A percentile compares a stretch with the other conserved stretches of the same genome.
Evolutionary conservation across 768 basidiomycete genomes (phyloP).

Genomic region (Hericium rajendrae): DNA sequence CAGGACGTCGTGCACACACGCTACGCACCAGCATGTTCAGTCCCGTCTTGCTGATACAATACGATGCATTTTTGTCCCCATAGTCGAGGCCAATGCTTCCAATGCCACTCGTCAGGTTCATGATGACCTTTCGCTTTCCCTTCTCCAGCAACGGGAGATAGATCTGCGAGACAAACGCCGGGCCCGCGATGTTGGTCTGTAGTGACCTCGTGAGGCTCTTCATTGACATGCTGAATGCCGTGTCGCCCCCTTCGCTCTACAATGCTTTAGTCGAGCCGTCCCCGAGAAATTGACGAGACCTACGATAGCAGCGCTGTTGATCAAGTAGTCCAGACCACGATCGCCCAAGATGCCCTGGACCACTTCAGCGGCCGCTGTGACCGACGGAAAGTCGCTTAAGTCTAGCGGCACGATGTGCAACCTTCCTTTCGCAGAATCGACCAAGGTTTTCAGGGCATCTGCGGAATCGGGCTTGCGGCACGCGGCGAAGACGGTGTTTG

Average conservation of each 20-base stretch:
- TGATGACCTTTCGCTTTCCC: constrained; percentile 23
- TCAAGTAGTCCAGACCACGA: constrained; percentile 28
- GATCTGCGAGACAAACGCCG: constrained; percentile 24
- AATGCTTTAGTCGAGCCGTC: background rate
- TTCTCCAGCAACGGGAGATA: constrained; percentile 27
- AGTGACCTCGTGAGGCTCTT: constrained; percentile 18
- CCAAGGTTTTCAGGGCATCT: constrained; percentile 15
- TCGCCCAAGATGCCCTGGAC: constrained; percentile 21
- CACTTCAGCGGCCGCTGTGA: constrained; percentile 16
- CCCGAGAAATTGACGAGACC: constrained; percentile 1
- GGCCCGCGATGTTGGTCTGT: constrained; percentile 25
- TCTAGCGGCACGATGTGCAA: constrained; percentile 28
- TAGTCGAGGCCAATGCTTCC: constrained; percentile 24
- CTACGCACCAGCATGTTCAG: constrained; percentile 30
- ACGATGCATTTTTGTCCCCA: constrained; percentile 22
- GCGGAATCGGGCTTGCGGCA: constrained; percentile 21
- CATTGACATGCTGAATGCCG: constrained; percentile 18
- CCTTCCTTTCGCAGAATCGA: constrained; percentile 16
- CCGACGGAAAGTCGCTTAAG: constrained; percentile 18
- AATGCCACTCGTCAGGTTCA: constrained; percentile 25
- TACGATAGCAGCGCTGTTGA: constrained; percentile 31
- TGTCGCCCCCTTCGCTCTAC: constrained; percentile 19
- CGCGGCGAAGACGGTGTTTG: constrained; percentile 22
- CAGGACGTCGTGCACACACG: background rate
- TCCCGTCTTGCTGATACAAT: constrained; percentile 29